phyloP scores from a whole-genome alignment of 108 stramenopile species.

The Bacterosira constricta region DNA sequence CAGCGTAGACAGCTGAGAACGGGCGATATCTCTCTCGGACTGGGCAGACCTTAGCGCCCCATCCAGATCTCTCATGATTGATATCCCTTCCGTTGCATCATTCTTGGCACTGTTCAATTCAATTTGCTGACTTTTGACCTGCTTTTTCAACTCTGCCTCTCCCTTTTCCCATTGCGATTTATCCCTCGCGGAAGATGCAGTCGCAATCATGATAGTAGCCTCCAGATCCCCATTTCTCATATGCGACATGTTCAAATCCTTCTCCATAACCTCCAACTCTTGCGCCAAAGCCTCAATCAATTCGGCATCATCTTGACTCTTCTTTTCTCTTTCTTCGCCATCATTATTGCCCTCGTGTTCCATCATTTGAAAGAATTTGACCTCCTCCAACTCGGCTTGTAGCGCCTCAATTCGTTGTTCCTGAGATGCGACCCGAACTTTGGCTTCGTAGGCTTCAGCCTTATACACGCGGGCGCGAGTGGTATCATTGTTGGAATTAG shows the following conservation, averaged over 20 bases:
- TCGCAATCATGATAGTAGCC: too few relatives aligned
- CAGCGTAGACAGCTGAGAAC: not conserved
- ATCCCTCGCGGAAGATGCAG: not conserved
- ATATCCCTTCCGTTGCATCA: constrained; percentile 37
- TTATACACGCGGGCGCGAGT: constrained; percentile 24
- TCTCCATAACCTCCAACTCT: constrained; percentile 24
- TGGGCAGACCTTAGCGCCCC: constrained; percentile 24
- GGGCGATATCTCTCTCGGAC: constrained; percentile 6
- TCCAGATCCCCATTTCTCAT: not conserved
- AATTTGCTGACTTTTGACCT: not conserved
- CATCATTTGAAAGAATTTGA: constrained; percentile 7
- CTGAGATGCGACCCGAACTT: constrained; percentile 29
- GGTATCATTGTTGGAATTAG: not conserved
- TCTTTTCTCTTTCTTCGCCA: not conserved
- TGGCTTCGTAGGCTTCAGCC: constrained; percentile 40
- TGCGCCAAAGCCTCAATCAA: constrained; percentile 34
- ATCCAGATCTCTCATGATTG: constrained; percentile 38
- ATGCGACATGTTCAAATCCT: constrained; percentile 2
- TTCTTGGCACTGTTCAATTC: constrained; percentile 22
- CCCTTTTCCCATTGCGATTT: not conserved
- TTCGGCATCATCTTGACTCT: constrained; percentile 11
- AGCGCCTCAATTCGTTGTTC: constrained; percentile 29
- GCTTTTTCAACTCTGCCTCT: constrained; percentile 19
- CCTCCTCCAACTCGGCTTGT: constrained; percentile 30
- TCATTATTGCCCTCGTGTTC: not conserved